Evolutionary conservation across 1,284 basidiomycete species (phyloP), one percentile per base, ranked within the genome.

Genomic region (Boletus mariae): DNA sequence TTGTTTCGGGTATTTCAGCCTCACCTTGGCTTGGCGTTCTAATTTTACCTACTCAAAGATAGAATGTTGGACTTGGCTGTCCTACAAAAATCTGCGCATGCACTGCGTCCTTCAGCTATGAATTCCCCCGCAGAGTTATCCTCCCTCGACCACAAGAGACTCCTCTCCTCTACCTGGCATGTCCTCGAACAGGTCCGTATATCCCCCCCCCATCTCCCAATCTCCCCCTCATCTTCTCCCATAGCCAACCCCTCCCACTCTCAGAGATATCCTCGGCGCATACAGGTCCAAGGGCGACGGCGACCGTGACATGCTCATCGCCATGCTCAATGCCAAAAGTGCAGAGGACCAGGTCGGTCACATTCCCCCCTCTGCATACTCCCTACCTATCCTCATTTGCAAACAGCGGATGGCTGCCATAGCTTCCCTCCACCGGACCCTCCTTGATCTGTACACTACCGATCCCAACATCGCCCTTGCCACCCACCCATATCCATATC

Each of bases 311-410:
- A 87, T 94, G 82, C 77, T 95, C 26, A 78, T 94, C 46, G 83
- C 90, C 60, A 90, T 95, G 79, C 76, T 95, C 49, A 90, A 87
- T 58, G 92, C 92, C 67, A 94, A 95, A 75, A 82, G 84, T 56
- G 85, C 92, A 25, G 92, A 95, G 68, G 92, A 95, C 68, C 88
- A 94, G 81, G 85, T 85, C 44, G 52, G 77, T 68, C 38, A 40
- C 49, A 25, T 42, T 46, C 28, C 51, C 44, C 52, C 26, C 42
- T 53, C 53, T 42, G 44, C 52, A 45, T 38, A 4, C 37, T 51
- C 28, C 57, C 49, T 51, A 42, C 57, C 49, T 51, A 42, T 58
- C 50, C 56, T 60, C 52, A 55, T 26, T 37, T 51, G 25, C 13
- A 34, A 51, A 54, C 64, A 90, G 86, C 83, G 88, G 49, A 71